A percentile compares a stretch with the other conserved stretches of the same genome.
phyloP scores from a whole-genome alignment of 2,329 filamentous ascomycete genomes.

The Coniosporium tulheliwenetii region DNA sequence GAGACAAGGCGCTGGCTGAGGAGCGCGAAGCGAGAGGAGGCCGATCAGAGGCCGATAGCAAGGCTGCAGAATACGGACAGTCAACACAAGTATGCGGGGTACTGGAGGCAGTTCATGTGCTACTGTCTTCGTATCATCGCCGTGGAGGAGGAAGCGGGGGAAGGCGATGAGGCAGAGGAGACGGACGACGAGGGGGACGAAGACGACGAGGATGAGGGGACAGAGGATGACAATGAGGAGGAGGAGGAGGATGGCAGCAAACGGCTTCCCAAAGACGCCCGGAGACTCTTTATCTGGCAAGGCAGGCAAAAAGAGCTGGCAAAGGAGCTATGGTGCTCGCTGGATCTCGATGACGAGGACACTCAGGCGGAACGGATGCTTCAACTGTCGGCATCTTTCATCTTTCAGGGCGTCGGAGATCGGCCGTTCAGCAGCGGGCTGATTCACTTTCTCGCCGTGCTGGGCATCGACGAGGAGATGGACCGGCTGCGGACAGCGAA shows the following conservation, averaged over 20 bases:
- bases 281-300: conserved; percentile 2
- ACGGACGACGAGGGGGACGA: neutral
- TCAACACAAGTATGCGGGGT: conserved; percentile 6
- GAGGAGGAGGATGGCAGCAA: neutral
- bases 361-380: conserved; percentile 1
- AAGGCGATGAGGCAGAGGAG: neutral
- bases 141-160: neutral
- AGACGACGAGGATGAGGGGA: too few species aligned
- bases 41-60: too few species aligned
- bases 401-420: conserved; percentile 3
- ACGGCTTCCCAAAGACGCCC: conserved; percentile 2
- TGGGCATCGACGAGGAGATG: too few species aligned
- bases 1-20: too few species aligned
- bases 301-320: too few species aligned
- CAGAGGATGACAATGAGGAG: neutral
- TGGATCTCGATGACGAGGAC: conserved; percentile 2
- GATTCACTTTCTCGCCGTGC: too few species aligned
- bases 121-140: too few species aligned
- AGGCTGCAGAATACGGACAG: conserved; percentile 9
- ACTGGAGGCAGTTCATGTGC: conserved; percentile 7
- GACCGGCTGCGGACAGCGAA: conserved; percentile 3
- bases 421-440: too few species aligned
- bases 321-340: conserved; percentile 4
- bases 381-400: too few species aligned
- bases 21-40: too few species aligned